phyloP scores from a whole-genome alignment of 2,329 filamentous ascomycete genomes.

The Colletotrichum tamarilloi region DNA sequence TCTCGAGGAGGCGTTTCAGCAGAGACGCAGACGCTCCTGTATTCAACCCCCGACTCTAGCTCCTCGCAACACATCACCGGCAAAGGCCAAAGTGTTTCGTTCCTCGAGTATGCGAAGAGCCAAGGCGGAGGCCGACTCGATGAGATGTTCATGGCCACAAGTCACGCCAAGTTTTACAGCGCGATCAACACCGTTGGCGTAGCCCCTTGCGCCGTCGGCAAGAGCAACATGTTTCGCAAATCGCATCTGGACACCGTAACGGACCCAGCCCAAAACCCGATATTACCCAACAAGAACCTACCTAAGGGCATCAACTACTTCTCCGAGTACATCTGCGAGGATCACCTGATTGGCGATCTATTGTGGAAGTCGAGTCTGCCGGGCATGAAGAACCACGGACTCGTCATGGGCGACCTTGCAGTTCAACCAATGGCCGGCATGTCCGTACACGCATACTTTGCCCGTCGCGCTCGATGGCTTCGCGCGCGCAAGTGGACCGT shows the following conservation, averaged over 20 bases:
- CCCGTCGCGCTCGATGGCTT: constrained; percentile 87
- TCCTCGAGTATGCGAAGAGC: constrained; percentile 45
- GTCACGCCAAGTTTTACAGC: constrained; percentile 97
- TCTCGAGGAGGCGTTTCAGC: constrained; percentile 40
- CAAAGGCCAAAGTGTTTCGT: constrained; percentile 24
- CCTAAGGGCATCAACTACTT: constrained; percentile 88
- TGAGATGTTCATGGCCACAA: constrained; percentile 93
- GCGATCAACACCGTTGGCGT: constrained; percentile 94
- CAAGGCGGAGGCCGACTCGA: constrained; percentile 85
- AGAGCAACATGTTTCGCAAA: constrained; percentile 98
- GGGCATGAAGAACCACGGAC: constrained; percentile 80
- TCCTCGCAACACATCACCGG: constrained; percentile 39
- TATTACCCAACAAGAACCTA: constrained; percentile 54
- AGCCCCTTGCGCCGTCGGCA: constrained; percentile 94
- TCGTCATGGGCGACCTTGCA: constrained; percentile 87
- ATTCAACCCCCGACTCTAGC: constrained; percentile 46
- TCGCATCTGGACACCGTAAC: constrained; percentile 86
- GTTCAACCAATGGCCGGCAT: constrained; percentile 91
- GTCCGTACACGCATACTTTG: constrained; percentile 80
- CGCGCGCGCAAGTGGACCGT: constrained; percentile 96
- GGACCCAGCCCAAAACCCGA: constrained; percentile 57
- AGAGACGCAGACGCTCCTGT: constrained; percentile 46
- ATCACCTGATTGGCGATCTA: constrained; percentile 93
- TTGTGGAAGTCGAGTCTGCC: constrained; percentile 80
- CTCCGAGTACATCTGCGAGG: constrained; percentile 96